Evolutionary conservation across 768 basidiomycete species (phyloP).

Genomic region (Cyclocybe cylindracea): DNA sequence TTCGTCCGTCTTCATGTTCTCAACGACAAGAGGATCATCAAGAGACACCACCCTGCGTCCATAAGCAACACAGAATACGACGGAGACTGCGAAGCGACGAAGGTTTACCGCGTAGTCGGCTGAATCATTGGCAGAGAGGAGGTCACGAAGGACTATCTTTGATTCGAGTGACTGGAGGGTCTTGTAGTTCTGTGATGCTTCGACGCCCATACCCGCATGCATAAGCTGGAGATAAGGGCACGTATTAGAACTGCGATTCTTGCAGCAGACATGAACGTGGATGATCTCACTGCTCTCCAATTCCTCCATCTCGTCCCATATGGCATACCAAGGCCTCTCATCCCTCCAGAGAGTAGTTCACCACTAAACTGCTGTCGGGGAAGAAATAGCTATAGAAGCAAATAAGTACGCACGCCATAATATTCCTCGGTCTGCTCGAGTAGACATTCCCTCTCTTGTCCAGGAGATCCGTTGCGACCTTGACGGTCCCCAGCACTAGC

Average conservation of each 20-base stretch:
- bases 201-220: conserved; percentile 24
- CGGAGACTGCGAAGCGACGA: conserved; percentile 16
- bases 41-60: conserved; percentile 19
- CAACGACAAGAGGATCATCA: conserved; percentile 14
- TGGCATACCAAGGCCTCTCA: conserved; percentile 33
- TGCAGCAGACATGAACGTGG: not conserved
- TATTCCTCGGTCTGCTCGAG: conserved; percentile 32
- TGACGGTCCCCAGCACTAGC: conserved; percentile 21
- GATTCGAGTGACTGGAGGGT: conserved; percentile 22
- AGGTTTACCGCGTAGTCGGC: conserved; percentile 13
- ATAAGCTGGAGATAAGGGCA: conserved; percentile 17
- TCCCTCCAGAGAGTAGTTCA: conserved; percentile 31
- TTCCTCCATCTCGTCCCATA: conserved; percentile 31
- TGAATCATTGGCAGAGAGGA: conserved; percentile 14
- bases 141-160: conserved; percentile 20
- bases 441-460: conserved; percentile 34
- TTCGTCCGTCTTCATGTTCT: conserved; percentile 17
- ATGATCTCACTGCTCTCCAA: conserved; percentile 30
- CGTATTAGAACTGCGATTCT: not conserved
- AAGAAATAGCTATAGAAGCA: not conserved
- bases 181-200: conserved; percentile 24
- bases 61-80: conserved; percentile 8
- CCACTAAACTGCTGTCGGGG: conserved; percentile 12
- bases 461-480: conserved; percentile 30
- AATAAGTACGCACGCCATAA: conserved; percentile 24